Percentiles rank a stretch among this genome's conserved stretches.
Evolutionary conservation across 1,284 basidiomycete species (phyloP).

Genomic region (Fomitopsis betulina): DNA sequence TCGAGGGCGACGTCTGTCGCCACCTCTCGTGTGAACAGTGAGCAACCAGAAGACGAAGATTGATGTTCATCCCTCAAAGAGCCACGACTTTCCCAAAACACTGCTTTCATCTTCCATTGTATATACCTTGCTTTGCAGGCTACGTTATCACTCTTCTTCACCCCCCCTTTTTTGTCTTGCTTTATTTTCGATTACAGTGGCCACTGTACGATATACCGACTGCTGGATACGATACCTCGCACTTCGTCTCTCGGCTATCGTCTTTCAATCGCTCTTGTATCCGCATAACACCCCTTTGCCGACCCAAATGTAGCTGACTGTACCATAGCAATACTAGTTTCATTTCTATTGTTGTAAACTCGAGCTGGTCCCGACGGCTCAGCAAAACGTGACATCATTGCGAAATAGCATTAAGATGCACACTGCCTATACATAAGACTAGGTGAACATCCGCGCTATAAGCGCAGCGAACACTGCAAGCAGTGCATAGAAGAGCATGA

Average conservation of each 20-base stretch:
- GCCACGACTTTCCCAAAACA: not conserved
- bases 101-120: not conserved
- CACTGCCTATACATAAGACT: not conserved
- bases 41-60: not conserved
- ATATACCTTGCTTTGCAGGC: not conserved
- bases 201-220: conserved; percentile 3
- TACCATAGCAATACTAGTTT: not conserved
- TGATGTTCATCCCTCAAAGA: not conserved
- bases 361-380: not conserved
- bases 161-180: not conserved
- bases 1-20: conserved; percentile 15
- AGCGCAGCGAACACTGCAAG: conserved; percentile 11
- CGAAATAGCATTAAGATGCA: too few relatives aligned
- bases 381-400: too few relatives aligned
- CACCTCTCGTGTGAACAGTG: conserved; percentile 4
- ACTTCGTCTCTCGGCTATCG: not conserved
- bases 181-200: not conserved
- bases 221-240: conserved; percentile 3
- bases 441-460: conserved; percentile 1
- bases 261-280: not conserved
- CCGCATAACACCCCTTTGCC: not conserved
- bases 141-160: not conserved
- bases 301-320: not conserved
- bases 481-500: conserved; percentile 6
- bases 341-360: not conserved